These are phyloP conservation scores for Suhomyces taliae DNA, from an alignment of 1,139 yeast genomes.

Conservation along the genomic window DNA sequence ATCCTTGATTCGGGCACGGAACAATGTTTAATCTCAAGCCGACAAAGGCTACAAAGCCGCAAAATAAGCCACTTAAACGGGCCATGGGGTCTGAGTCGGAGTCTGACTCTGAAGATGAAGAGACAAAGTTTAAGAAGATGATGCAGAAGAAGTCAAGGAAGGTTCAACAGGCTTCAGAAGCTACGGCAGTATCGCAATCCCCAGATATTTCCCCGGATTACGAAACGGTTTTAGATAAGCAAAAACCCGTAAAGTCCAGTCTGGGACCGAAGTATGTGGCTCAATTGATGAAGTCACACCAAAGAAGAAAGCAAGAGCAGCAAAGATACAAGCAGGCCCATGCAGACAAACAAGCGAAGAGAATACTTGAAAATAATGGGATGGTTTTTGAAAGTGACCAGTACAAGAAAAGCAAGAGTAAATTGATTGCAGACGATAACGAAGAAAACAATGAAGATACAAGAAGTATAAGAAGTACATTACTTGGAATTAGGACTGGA, in stretches of 20 bases:
- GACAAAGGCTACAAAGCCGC: background rate
- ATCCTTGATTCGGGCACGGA: background rate
- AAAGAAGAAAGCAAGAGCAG: constrained; percentile 9
- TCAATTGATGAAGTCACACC: constrained; percentile 7
- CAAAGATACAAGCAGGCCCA: constrained; percentile 1
- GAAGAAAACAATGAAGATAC: background rate
- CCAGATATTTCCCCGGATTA: background rate
- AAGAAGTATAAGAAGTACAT: constrained; percentile 1
- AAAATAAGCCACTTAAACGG: background rate
- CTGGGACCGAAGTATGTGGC: constrained; percentile 6
- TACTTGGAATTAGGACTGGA: constrained; percentile 1
- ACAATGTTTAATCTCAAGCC: background rate
- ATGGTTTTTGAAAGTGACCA: constrained; percentile 12
- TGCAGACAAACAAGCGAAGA: constrained; percentile 1
- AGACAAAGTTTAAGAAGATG: background rate
- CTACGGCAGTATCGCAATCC: no score
- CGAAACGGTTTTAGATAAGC: background rate
- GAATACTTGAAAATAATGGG: background rate
- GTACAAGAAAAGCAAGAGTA: constrained; percentile 4
- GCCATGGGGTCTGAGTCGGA: background rate
- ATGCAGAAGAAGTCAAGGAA: constrained; percentile 1
- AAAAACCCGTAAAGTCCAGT: background rate
- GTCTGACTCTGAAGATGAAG: constrained; percentile 6
- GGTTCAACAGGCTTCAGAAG: no score
- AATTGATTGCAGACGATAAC: background rate